These are phyloP conservation scores for Astragalus glycyphyllos DNA, from an alignment of 306 rosid genomes.

Conservation along the genomic window DNA sequence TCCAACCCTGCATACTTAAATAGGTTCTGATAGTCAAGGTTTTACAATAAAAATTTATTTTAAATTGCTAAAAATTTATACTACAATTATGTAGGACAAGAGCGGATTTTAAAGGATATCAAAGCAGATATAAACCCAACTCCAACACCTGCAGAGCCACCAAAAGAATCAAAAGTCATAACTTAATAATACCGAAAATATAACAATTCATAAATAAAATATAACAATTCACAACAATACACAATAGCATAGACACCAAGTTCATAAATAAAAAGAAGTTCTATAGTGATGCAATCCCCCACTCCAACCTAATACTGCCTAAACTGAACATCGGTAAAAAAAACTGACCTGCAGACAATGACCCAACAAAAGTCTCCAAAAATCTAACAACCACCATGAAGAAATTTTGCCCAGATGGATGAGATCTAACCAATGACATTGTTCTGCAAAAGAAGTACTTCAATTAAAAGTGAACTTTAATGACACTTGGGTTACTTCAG, in stretches of 20 bases:
- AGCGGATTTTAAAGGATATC: slow-evolving; percentile 77
- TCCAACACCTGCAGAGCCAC: slow-evolving; percentile 82
- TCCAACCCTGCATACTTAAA: slow-evolving; percentile 99
- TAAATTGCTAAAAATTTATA: slow-evolving; percentile 32
- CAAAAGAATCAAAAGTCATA: slow-evolving; percentile 41
- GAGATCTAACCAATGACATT: slow-evolving; percentile 77
- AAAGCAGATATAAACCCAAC: slow-evolving; percentile 98
- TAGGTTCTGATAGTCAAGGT: slow-evolving; percentile 85
- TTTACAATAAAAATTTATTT: slow-evolving; percentile 41
- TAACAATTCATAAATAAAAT: slow-evolving; percentile 32
- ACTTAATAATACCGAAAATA: slow-evolving; percentile 44
- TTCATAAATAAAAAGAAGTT: slow-evolving; percentile 11
- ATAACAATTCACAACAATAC: slow-evolving; percentile 24
- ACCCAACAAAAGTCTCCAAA: slow-evolving; percentile 98
- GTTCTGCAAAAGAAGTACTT: slow-evolving; percentile 63
- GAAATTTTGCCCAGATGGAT: slow-evolving; percentile 74
- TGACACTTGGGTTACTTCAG: slow-evolving; percentile 15
- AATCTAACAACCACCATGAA: slow-evolving; percentile 85
- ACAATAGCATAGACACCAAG: slow-evolving; percentile 10
- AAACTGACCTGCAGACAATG: slow-evolving; percentile 88
- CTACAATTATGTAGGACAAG: slow-evolving; percentile 35
- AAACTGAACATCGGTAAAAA: slow-evolving; percentile 32
- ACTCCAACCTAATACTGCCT: slow-evolving; percentile 1
- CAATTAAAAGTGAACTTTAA: slow-evolving; percentile 43
- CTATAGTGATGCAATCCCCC: not conserved